Evolutionary conservation across 2,329 filamentous ascomycete species (phyloP).

Genomic region (Simplicillium aogashimaense): DNA sequence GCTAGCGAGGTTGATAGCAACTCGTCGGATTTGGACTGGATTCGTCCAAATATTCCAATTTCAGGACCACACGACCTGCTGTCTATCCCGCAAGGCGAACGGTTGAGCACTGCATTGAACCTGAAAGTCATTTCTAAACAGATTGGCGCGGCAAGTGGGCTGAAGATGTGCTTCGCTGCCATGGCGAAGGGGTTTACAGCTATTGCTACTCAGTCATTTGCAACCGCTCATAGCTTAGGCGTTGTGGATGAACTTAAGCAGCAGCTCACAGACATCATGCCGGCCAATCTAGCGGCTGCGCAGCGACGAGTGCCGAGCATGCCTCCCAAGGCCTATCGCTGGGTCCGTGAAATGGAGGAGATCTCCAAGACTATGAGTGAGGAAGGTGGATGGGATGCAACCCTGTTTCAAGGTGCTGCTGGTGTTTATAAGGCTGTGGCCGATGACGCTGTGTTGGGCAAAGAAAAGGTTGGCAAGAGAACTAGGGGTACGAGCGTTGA

Average conservation of each 20-base stretch:
- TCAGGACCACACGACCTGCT: constrained; percentile 37
- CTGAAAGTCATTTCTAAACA: constrained; percentile 34
- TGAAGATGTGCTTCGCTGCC: constrained; percentile 58
- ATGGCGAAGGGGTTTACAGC: constrained; percentile 57
- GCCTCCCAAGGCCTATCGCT: constrained; percentile 67
- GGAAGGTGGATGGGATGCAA: constrained; percentile 50
- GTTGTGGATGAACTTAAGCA: constrained; percentile 48
- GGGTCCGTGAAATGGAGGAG: constrained; percentile 70
- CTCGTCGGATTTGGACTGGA: constrained; percentile 21
- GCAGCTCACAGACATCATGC: constrained; percentile 42
- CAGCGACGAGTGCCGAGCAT: constrained; percentile 46
- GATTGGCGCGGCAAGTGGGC: constrained; percentile 45
- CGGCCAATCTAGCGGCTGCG: constrained; percentile 32
- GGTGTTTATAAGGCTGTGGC: constrained; percentile 52
- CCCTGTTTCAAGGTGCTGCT: constrained; percentile 50
- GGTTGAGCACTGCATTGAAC: constrained; percentile 34
- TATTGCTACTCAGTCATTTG: constrained; percentile 60
- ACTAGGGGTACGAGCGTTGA: constrained; percentile 45
- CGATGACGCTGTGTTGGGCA: constrained; percentile 48
- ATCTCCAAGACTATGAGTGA: constrained; percentile 56
- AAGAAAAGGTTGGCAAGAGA: constrained; percentile 46
- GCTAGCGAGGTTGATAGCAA: constrained; percentile 8
- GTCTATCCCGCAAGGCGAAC: constrained; percentile 26
- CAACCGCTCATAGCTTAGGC: constrained; percentile 54
- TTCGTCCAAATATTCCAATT: constrained; percentile 30